These are phyloP conservation scores for Pisolithus tinctorius DNA, from an alignment of 768 basidiomycete genomes.

Conservation along the genomic window DNA sequence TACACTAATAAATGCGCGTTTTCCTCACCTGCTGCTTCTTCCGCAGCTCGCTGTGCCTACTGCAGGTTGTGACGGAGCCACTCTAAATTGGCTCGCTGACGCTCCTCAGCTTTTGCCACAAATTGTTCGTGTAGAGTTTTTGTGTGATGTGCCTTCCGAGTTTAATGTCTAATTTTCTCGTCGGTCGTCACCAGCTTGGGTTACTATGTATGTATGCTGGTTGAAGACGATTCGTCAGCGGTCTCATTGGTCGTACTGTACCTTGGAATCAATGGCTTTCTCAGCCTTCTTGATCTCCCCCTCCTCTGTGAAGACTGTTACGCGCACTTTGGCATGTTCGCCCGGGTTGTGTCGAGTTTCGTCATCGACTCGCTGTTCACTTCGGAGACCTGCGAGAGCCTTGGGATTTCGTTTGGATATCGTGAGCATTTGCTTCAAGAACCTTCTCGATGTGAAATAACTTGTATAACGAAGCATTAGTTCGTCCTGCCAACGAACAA, in stretches of 20 bases:
- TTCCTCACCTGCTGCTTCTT: constrained; percentile 68
- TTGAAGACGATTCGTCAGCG: not conserved
- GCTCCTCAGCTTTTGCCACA: constrained; percentile 52
- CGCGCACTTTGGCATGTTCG: constrained; percentile 76
- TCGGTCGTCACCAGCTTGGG: constrained; percentile 81
- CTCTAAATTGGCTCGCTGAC: constrained; percentile 46
- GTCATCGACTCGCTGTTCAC: constrained; percentile 67
- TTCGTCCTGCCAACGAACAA: constrained; percentile 52
- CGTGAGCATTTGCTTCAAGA: constrained; percentile 63
- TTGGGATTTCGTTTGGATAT: constrained; percentile 69
- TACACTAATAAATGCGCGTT: too few relatives aligned
- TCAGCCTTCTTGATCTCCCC: constrained; percentile 86
- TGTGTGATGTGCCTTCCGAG: constrained; percentile 72
- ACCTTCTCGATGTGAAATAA: constrained; percentile 84
- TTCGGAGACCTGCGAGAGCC: constrained; percentile 58
- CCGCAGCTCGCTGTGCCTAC: constrained; percentile 60
- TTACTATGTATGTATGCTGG: constrained; percentile 39
- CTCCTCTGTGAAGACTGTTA: constrained; percentile 76
- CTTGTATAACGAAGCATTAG: constrained; percentile 80
- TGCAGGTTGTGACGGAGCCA: constrained; percentile 58
- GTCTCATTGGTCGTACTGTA: constrained; percentile 20
- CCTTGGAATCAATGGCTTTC: constrained; percentile 81
- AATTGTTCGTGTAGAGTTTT: constrained; percentile 49
- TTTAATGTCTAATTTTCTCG: constrained; percentile 82
- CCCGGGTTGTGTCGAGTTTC: constrained; percentile 66